Percentiles rank a stretch among this genome's conserved stretches.
These are phyloP conservation scores for Verticillium zaregamsianum DNA, from an alignment of 2,329 filamentous ascomycete genomes.

Conservation along the genomic window DNA sequence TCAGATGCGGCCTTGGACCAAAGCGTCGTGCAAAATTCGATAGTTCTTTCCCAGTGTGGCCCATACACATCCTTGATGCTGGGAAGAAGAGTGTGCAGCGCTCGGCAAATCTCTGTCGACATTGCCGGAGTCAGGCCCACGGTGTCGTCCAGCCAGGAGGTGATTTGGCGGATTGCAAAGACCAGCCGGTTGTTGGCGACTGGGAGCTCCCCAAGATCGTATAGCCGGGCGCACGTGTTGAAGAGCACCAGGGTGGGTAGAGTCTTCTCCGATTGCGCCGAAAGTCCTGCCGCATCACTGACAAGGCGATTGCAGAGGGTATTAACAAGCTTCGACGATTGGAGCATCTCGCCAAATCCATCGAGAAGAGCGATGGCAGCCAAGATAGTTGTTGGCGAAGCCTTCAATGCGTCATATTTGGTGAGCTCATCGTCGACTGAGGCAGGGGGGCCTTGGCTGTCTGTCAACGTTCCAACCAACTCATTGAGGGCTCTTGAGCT, in stretches of 20 bases:
- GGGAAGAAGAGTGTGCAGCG: slow-evolving; percentile 61
- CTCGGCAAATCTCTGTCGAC: slow-evolving; percentile 50
- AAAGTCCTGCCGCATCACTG: slow-evolving; percentile 53
- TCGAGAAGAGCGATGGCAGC: slow-evolving; percentile 44
- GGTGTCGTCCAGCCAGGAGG: slow-evolving; percentile 61
- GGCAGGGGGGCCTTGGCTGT: slow-evolving; percentile 40
- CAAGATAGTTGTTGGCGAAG: slow-evolving; percentile 40
- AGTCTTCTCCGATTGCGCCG: slow-evolving; percentile 37
- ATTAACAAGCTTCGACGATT: slow-evolving; percentile 41
- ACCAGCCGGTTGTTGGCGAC: slow-evolving; percentile 67
- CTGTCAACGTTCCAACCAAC: slow-evolving; percentile 42
- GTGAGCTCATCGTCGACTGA: slow-evolving; percentile 43
- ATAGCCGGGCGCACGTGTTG: slow-evolving; percentile 48
- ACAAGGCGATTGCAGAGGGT: slow-evolving; percentile 57
- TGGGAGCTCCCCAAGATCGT: slow-evolving; percentile 47
- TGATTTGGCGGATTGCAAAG: slow-evolving; percentile 76
- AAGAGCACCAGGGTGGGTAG: slow-evolving; percentile 48
- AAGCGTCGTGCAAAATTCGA: slow-evolving; percentile 54
- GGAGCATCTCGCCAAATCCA: slow-evolving; percentile 47
- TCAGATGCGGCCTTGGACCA: slow-evolving; percentile 48
- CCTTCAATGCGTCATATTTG: slow-evolving; percentile 41
- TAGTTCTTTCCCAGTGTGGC: slow-evolving; percentile 71
- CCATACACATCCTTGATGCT: slow-evolving; percentile 80
- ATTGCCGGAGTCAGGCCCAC: slow-evolving; percentile 39
- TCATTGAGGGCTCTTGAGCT: slow-evolving; percentile 47